Conservation (phyloP, 768 basidiomycete genomes). For the Kwoniella heveanensis region DNA sequence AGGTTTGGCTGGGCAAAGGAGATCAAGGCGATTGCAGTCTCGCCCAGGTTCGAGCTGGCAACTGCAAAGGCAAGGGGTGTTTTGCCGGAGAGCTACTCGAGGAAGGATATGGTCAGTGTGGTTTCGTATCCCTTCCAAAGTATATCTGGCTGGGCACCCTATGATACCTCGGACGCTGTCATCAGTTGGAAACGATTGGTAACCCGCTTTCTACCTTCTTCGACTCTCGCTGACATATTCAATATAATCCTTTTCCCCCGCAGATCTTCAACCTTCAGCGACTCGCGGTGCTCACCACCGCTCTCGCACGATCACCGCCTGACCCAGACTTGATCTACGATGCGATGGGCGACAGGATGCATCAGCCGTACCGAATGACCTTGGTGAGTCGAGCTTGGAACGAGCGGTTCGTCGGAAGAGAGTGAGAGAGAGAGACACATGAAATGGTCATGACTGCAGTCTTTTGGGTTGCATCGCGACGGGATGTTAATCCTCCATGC, state of each 20-base stretch:
- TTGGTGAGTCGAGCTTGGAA: too few species aligned
- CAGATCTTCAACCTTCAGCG: conserved; percentile 98
- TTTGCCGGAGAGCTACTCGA: conserved; percentile 77
- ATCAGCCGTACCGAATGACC: conserved; percentile 90
- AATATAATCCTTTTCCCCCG: background rate
- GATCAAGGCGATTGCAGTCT: conserved; percentile 90
- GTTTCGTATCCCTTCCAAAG: background rate
- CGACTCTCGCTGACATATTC: background rate
- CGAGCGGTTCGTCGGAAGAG: too few species aligned
- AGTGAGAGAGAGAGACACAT: too few species aligned
- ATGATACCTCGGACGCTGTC: too few species aligned
- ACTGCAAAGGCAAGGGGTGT: conserved; percentile 92
- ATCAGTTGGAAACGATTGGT: too few species aligned
- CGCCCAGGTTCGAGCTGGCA: conserved; percentile 92
- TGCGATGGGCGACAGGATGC: conserved; percentile 97
- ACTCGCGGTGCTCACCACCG: conserved; percentile 91
- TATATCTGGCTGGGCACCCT: too few species aligned
- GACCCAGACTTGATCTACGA: conserved; percentile 97
- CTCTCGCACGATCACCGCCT: conserved; percentile 83
- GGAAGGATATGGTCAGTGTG: conserved; percentile 80
- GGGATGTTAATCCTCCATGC: too few species aligned
- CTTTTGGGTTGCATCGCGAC: too few species aligned
- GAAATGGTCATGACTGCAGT: too few species aligned
- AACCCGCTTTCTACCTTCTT: too few species aligned
- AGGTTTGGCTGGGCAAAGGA: conserved; percentile 79